A percentile compares a stretch with the other conserved stretches of the same genome.
Conservation (phyloP, 371 early-diverging fungal species). For the Circinella umbellata region DNA sequence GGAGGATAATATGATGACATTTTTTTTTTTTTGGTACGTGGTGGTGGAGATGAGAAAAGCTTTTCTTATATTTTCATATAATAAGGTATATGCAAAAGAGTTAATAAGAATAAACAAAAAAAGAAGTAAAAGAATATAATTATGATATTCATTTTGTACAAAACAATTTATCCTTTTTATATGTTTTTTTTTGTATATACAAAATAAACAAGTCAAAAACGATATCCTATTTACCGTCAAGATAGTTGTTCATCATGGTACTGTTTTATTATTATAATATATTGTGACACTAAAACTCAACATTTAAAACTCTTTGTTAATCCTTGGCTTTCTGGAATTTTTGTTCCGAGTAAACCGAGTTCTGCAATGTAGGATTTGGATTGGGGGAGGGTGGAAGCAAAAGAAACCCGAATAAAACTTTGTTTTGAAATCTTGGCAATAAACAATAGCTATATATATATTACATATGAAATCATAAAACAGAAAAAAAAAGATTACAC, state of each 20-base stretch:
- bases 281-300: neutral
- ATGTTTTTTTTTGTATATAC: neutral
- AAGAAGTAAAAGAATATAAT: neutral
- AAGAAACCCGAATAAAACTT: neutral
- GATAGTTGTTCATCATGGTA: no score
- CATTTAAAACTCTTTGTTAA: no score
- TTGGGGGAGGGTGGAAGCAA: neutral
- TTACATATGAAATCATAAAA: neutral
- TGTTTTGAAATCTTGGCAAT: neutral
- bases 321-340: no score
- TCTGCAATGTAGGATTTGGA: no score
- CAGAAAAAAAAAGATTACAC: neutral
- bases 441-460: no score
- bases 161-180: neutral
- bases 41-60: no score
- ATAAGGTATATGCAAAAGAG: neutral
- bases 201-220: neutral
- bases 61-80: neutral
- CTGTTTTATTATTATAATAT: no score
- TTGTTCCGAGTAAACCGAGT: no score
- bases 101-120: constrained; percentile 1
- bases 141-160: neutral
- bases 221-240: neutral
- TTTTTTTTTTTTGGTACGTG: no score
- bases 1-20: constrained; percentile 13